These are phyloP conservation scores for Cyberlindnera veronae DNA, from an alignment of 805 yeast genomes.

Conservation along the genomic window DNA sequence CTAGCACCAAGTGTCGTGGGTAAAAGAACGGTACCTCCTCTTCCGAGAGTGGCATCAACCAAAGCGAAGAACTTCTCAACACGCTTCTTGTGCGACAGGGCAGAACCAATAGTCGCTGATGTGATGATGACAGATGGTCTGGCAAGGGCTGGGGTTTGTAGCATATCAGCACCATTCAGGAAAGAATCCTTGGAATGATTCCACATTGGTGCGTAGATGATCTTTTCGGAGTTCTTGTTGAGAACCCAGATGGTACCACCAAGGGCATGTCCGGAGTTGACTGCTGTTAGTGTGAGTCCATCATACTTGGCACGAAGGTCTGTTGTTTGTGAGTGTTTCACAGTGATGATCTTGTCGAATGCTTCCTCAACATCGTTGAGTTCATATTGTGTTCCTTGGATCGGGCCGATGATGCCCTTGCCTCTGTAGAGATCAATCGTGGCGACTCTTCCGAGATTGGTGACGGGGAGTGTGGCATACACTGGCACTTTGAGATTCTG, in stretches of 20 bases:
- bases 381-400: constrained; percentile 53
- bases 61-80: constrained; percentile 59
- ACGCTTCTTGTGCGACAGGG: constrained; percentile 57
- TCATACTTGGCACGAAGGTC: constrained; percentile 55
- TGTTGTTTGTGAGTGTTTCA: constrained; percentile 79
- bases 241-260: constrained; percentile 93
- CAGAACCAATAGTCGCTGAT: constrained; percentile 63
- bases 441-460: constrained; percentile 79
- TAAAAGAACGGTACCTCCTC: constrained; percentile 77
- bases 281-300: constrained; percentile 69
- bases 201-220: constrained; percentile 92
- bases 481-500: constrained; percentile 65
- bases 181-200: constrained; percentile 89
- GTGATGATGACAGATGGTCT: constrained; percentile 85
- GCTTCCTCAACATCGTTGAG: constrained; percentile 72
- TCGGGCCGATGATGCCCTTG: constrained; percentile 73
- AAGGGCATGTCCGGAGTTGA: constrained; percentile 86
- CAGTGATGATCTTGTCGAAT: constrained; percentile 64
- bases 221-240: constrained; percentile 66
- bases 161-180: constrained; percentile 63
- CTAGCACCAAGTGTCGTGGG: constrained; percentile 84
- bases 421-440: constrained; percentile 81
- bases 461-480: constrained; percentile 86
- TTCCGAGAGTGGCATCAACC: constrained; percentile 61
- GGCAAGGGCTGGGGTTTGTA: constrained; percentile 57